These are phyloP conservation scores for Eucommia ulmoides DNA, from an alignment of 257 asterid genomes.

Conservation along the genomic window DNA sequence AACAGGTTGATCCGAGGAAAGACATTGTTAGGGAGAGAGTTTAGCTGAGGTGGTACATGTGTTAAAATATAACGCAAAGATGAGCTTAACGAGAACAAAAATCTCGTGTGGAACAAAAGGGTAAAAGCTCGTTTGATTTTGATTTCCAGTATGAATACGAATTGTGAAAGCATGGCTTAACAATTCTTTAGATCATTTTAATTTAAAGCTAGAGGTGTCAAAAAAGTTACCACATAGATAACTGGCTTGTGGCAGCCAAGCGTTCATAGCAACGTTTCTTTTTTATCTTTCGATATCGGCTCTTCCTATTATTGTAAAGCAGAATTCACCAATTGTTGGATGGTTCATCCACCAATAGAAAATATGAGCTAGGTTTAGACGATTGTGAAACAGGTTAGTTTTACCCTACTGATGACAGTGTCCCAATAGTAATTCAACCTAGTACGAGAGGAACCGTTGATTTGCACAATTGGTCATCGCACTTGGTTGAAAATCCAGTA, in stretches of 20 bases:
- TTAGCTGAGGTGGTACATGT: slow-evolving; percentile 55
- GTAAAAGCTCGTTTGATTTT: slow-evolving; percentile 2
- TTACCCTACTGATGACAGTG: not conserved
- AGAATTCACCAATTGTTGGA: not conserved
- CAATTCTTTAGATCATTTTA: not conserved
- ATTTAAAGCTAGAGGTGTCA: not conserved
- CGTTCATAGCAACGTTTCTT: not conserved
- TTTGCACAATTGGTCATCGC: not conserved
- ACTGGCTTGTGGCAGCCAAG: not conserved
- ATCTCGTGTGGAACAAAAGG: slow-evolving; percentile 7
- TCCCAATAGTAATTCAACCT: not conserved
- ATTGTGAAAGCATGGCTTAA: not conserved
- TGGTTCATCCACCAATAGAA: not conserved
- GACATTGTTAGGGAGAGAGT: slow-evolving; percentile 54
- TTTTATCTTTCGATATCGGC: not conserved
- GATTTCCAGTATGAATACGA: not conserved
- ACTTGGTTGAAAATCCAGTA: not conserved
- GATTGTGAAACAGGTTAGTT: not conserved
- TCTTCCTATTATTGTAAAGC: not conserved
- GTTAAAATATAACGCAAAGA: not conserved
- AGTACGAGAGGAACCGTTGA: not conserved
- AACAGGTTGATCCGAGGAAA: slow-evolving; percentile 40
- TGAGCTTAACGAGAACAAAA: not conserved
- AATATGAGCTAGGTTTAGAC: not conserved
- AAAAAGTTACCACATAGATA: not conserved